A percentile compares a stretch with the other conserved stretches of the same genome.
Conservation (phyloP, 345 rosid genomes). For the Pistacia vera region DNA sequence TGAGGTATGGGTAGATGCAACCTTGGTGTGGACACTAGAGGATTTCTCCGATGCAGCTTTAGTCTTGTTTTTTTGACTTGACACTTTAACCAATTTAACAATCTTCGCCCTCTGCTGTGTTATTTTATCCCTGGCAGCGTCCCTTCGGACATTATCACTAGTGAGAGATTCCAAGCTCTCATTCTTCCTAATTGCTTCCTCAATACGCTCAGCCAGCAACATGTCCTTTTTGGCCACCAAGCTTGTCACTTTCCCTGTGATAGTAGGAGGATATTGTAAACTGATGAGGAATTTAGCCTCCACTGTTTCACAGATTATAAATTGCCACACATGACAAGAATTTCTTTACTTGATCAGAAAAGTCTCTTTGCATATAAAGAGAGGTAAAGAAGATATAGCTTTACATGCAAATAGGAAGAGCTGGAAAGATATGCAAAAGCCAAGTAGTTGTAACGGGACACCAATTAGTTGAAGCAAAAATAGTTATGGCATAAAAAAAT, state of each 20-base stretch:
- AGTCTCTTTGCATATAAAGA: background rate
- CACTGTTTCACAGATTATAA: background rate
- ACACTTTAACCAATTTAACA: conserved; percentile 42
- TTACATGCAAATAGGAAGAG: background rate
- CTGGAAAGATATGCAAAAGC: background rate
- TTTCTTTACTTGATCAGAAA: background rate
- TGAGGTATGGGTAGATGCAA: conserved; percentile 22
- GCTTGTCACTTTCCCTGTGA: conserved; percentile 88
- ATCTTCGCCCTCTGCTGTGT: conserved; percentile 62
- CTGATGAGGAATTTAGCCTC: background rate
- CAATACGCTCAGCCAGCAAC: conserved; percentile 64
- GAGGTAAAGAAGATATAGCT: background rate
- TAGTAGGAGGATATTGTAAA: background rate
- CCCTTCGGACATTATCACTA: conserved; percentile 61
- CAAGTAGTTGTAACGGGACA: background rate
- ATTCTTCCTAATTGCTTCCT: conserved; percentile 79
- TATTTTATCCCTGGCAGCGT: conserved; percentile 64
- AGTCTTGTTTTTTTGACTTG: conserved; percentile 44
- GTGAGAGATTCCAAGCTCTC: conserved; percentile 86
- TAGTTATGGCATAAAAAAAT: background rate
- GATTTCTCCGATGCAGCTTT: conserved; percentile 31
- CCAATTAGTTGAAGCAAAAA: background rate
- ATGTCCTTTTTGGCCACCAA: conserved; percentile 66
- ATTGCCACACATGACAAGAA: background rate
- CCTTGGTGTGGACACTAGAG: conserved; percentile 24